A percentile compares a stretch with the other conserved stretches of the same genome.
Evolutionary conservation across 257 asterid species (phyloP).

Genomic region (Solanum chilense): DNA sequence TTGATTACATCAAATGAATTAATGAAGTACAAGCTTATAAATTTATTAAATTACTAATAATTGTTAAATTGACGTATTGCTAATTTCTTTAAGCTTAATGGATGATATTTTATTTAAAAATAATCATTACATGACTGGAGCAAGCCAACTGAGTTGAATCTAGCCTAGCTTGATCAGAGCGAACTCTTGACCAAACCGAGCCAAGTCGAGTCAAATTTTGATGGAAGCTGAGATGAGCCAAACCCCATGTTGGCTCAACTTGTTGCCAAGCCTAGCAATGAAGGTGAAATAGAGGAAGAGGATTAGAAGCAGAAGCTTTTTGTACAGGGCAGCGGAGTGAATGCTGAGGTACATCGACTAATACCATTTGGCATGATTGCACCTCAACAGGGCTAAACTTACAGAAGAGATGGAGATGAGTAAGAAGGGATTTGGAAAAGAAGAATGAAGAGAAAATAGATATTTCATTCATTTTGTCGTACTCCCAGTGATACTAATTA

Average conservation of each 20-base stretch:
- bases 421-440: background rate
- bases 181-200: background rate
- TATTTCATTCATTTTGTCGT: background rate
- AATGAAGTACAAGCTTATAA: background rate
- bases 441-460: background rate
- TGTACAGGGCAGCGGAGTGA: background rate
- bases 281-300: background rate
- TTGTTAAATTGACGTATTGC: background rate
- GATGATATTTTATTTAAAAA: background rate
- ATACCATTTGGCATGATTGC: background rate
- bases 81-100: background rate
- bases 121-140: background rate
- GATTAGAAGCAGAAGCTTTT: slow-evolving; percentile 4
- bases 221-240: background rate
- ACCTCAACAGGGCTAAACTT: background rate
- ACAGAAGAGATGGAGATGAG: background rate
- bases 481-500: background rate
- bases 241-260: background rate
- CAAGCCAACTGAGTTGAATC: background rate
- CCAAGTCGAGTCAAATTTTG: background rate
- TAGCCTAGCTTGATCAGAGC: background rate
- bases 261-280: background rate
- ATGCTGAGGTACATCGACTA: background rate
- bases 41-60: background rate
- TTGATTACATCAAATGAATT: background rate